A percentile compares a stretch with the other conserved stretches of the same genome.
These are phyloP conservation scores for Vanrija sp. DNA, from an alignment of 1,284 basidiomycete species.

Conservation along the genomic window DNA sequence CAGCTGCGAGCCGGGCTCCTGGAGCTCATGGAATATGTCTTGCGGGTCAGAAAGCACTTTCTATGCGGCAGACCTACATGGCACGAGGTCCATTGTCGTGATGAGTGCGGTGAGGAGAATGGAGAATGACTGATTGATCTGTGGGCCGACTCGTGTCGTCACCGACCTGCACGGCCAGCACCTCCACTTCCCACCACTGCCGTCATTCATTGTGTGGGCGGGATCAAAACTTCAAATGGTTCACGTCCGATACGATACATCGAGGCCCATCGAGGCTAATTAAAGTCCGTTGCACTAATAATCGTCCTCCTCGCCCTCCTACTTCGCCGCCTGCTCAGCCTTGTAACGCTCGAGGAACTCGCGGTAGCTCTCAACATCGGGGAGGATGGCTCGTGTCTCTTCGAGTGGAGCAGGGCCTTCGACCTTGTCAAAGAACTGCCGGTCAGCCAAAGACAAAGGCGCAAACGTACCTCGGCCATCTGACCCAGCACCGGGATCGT, in stretches of 20 bases:
- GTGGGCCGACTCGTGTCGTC: no score
- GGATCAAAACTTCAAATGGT: no score
- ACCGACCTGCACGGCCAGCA: no score
- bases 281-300: no score
- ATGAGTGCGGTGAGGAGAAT: not conserved
- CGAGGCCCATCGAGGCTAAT: no score
- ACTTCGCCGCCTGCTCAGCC: constrained; percentile 4
- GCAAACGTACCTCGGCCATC: constrained; percentile 18
- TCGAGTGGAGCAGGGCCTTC: constrained; percentile 17
- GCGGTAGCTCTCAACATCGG: constrained; percentile 23
- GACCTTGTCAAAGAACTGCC: constrained; percentile 27
- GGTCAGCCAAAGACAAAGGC: not conserved
- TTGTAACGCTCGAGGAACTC: constrained; percentile 29
- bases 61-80: constrained; percentile 1
- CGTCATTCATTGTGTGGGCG: no score
- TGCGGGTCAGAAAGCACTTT: not conserved
- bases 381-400: constrained; percentile 12
- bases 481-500: not conserved
- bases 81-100: constrained; percentile 11
- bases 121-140: no score
- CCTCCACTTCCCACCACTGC: no score
- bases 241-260: no score
- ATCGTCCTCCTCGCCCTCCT: no score
- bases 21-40: constrained; percentile 48
- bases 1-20: constrained; percentile 49